Conservation (phyloP, 129 eudicot species). For the Arctium minus region DNA sequence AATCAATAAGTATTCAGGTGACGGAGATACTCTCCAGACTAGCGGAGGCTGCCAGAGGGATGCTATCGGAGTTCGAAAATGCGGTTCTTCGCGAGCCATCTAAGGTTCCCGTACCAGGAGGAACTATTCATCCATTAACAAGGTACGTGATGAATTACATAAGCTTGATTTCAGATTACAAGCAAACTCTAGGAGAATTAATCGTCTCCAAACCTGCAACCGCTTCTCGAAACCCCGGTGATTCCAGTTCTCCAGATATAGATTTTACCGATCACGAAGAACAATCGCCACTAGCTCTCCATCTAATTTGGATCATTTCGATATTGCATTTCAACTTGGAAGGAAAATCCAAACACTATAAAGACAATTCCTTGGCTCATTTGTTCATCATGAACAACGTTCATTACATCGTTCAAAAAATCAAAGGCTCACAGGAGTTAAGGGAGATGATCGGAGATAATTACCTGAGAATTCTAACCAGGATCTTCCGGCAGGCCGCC, state of each 20-base stretch:
- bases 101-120: slow-evolving; percentile 71
- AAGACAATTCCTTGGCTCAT: slow-evolving; percentile 59
- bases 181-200: slow-evolving; percentile 50
- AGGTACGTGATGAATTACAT: slow-evolving; percentile 90
- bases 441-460: slow-evolving; percentile 67
- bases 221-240: slow-evolving; percentile 53
- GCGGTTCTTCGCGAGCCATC: slow-evolving; percentile 76
- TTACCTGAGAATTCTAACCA: slow-evolving; percentile 53
- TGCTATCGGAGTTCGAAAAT: slow-evolving; percentile 71
- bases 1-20: slow-evolving; percentile 57
- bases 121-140: slow-evolving; percentile 80
- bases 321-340: slow-evolving; percentile 58
- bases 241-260: slow-evolving; percentile 46
- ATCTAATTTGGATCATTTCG: slow-evolving; percentile 62
- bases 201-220: slow-evolving; percentile 65
- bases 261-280: slow-evolving; percentile 59
- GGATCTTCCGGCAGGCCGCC: slow-evolving; percentile 53
- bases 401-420: slow-evolving; percentile 69
- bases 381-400: slow-evolving; percentile 77
- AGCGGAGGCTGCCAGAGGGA: slow-evolving; percentile 77
- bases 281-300: slow-evolving; percentile 54
- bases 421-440: slow-evolving; percentile 57
- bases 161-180: slow-evolving; percentile 62
- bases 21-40: slow-evolving; percentile 63
- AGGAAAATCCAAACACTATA: slow-evolving; percentile 61